Evolutionary conservation across 2,329 filamentous ascomycete genomes (phyloP).

Genomic region (Nothophaeocryptopus gaeumannii): DNA sequence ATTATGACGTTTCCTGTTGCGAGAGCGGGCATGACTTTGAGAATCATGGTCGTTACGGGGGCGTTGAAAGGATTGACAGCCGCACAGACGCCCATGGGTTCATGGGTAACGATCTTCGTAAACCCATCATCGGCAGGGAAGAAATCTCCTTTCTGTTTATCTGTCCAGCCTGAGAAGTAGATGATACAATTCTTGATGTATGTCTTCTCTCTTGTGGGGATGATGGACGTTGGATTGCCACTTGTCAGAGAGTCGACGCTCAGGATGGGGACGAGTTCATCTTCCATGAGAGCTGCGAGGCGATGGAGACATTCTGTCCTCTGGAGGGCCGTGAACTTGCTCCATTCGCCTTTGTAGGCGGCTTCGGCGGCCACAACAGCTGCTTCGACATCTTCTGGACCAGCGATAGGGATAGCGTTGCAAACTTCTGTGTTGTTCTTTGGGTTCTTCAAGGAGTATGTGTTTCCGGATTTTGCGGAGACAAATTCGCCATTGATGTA

Average conservation of each 20-base stretch:
- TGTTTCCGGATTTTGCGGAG: conserved; percentile 32
- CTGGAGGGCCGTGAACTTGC: conserved; percentile 35
- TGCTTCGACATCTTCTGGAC: conserved; percentile 14
- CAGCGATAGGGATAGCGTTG: conserved; percentile 11
- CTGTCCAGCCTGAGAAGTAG: conserved; percentile 16
- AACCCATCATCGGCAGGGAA: conserved; percentile 38
- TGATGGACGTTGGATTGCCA: conserved; percentile 12
- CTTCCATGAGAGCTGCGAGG: conserved; percentile 34
- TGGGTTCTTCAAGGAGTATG: conserved; percentile 21
- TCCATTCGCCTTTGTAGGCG: conserved; percentile 28
- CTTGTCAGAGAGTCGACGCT: conserved; percentile 35
- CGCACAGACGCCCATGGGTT: conserved; percentile 18
- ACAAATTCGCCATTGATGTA: conserved; percentile 19
- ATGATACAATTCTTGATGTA: conserved; percentile 20
- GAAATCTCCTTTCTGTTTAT: conserved; percentile 16
- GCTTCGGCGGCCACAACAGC: conserved; percentile 44
- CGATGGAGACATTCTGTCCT: conserved; percentile 28
- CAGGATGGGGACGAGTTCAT: conserved; percentile 25
- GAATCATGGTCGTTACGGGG: conserved; percentile 50
- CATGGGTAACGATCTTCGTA: conserved; percentile 13
- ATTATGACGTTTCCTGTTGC: conserved; percentile 45
- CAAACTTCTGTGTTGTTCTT: conserved; percentile 15
- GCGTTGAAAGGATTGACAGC: conserved; percentile 39
- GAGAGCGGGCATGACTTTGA: conserved; percentile 57
- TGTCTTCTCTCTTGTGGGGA: conserved; percentile 14